Base-by-base conservation (phyloP, 2,329 filamentous ascomycete species). In the Fusarium ambrosium region DNA sequence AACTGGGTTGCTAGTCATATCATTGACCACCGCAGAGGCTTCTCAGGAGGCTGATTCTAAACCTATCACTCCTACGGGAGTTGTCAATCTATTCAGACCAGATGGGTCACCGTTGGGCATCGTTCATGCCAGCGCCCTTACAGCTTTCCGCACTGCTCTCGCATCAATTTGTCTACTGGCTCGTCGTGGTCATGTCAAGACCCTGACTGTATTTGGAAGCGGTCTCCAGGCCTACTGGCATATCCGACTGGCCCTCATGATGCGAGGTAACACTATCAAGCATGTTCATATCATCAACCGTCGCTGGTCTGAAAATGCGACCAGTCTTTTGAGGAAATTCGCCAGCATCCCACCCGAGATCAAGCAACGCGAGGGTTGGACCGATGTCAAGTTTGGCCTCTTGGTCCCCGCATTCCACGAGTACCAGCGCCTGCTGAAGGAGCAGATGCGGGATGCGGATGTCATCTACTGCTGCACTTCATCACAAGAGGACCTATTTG, bases 171-270 rank as follows among this genome's bases (percentile, higher is more conserved):
- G 92, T 29, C 87, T 95, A 0, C 86, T 95, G 37, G 82, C 84
- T 22, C 89, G 88, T 41, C 93, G 96, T 66, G 86, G 89, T 65
- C 89, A 89, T 32, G 92, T 97, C 48, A 92, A 92, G 80, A 94
- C 92, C 16, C 80, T 98, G 13, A 92, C 93, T 16, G 92, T 97
- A 63, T 98, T 98, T 81, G 96, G 96, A 27, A 92, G 93, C 37
- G 96, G 96, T 55, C 91, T 93, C 77, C 95, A 98, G 85, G 96
- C 96, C 14, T 97, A 96, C 85, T 98, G 95, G 95, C 96, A 98
- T 81, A 91, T 97, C 51, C 92, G 95, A 1, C 89, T 98, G 6
- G 92, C 95, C 0, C 88, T 98, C 13, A 88, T 96, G 73, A 87
- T 97, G 60, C 92, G 89, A 24, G 90, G 90, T 2, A 64, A 85